A percentile compares a stretch with the other conserved stretches of the same genome.
Evolutionary conservation across 2,329 filamentous ascomycete species (phyloP).

Genomic region (Amauroascus verrucosus): DNA sequence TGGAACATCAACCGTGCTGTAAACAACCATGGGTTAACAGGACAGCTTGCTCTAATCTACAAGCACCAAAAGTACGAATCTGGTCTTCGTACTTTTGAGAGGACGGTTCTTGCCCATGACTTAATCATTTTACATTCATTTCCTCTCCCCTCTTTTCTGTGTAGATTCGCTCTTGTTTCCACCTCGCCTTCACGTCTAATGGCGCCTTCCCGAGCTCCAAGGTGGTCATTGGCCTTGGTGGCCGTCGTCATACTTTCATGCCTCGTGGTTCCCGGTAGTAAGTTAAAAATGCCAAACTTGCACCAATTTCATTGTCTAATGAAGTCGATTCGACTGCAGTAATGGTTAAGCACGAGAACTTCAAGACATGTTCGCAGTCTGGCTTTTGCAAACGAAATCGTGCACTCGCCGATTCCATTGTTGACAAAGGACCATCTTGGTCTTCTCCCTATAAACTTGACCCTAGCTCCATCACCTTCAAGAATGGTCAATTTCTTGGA

Average conservation of each 20-base stretch:
- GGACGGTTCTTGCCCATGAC: background rate
- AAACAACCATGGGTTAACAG: background rate
- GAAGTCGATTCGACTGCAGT: constrained; percentile 40
- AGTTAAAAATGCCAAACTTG: constrained; percentile 21
- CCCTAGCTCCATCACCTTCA: constrained; percentile 61
- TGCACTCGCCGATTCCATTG: constrained; percentile 69
- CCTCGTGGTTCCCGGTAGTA: constrained; percentile 56
- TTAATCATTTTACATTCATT: background rate
- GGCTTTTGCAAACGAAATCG: constrained; percentile 97
- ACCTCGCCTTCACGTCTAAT: background rate
- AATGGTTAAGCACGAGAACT: constrained; percentile 87
- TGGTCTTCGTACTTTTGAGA: constrained; percentile 6
- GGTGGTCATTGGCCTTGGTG: constrained; percentile 52
- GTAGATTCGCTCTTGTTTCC: background rate
- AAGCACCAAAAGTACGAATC: constrained; percentile 5
- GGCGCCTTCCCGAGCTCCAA: constrained; percentile 16
- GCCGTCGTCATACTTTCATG: constrained; percentile 50
- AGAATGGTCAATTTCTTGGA: constrained; percentile 68
- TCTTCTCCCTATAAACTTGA: constrained; percentile 69
- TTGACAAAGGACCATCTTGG: constrained; percentile 57
- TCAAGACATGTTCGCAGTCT: constrained; percentile 92
- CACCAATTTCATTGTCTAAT: constrained; percentile 1
- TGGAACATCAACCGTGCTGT: background rate
- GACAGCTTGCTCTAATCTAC: constrained; percentile 1
- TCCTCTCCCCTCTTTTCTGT: background rate